These are phyloP conservation scores for Gastrolobium bilobum DNA, from an alignment of 306 rosid species.

Conservation along the genomic window DNA sequence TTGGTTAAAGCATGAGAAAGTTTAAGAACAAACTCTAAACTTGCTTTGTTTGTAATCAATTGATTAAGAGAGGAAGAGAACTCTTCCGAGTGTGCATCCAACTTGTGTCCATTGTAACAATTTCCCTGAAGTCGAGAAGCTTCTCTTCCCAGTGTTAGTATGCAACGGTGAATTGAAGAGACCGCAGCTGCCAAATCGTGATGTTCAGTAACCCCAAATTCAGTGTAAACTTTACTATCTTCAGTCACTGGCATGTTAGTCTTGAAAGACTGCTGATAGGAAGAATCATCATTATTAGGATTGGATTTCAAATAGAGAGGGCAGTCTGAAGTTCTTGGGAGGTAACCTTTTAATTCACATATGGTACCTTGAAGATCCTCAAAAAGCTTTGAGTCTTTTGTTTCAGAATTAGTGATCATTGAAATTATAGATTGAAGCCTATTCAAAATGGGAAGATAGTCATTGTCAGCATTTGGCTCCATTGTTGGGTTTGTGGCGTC, in stretches of 20 bases:
- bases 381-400: constrained; percentile 15
- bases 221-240: constrained; percentile 31
- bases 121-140: constrained; percentile 57
- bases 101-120: constrained; percentile 45
- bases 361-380: constrained; percentile 22
- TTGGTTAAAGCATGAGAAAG: constrained; percentile 67
- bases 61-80: constrained; percentile 57
- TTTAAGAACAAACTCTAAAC: constrained; percentile 63
- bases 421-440: constrained; percentile 37
- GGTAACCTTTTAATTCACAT: constrained; percentile 29
- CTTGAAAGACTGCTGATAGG: background rate
- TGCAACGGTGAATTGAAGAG: constrained; percentile 63
- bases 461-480: background rate
- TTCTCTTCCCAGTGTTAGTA: constrained; percentile 63
- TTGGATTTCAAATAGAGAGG: constrained; percentile 13
- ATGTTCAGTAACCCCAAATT: constrained; percentile 33
- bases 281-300: constrained; percentile 23
- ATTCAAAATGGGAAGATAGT: constrained; percentile 38
- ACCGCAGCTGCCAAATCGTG: constrained; percentile 64
- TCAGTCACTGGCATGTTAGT: constrained; percentile 28
- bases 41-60: constrained; percentile 51
- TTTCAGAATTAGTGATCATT: constrained; percentile 19
- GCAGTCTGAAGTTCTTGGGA: constrained; percentile 18
- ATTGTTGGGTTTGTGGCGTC: background rate
- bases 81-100: constrained; percentile 55